These are phyloP conservation scores for Claviceps arundinis DNA, from an alignment of 2,329 filamentous ascomycete species.

Conservation along the genomic window DNA sequence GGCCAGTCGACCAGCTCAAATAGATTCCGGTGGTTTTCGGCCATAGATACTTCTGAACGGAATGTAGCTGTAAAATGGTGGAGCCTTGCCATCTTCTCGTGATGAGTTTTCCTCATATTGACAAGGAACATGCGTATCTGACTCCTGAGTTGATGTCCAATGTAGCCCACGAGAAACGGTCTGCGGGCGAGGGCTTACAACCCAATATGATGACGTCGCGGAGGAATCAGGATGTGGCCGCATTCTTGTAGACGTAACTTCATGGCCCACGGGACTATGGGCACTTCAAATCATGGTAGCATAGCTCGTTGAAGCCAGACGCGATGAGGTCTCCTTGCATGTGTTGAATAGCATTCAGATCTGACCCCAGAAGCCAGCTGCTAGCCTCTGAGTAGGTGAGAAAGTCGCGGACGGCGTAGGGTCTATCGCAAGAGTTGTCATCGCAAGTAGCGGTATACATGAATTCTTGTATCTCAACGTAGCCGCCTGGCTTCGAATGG, in stretches of 20 bases:
- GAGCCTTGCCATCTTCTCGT: constrained; percentile 19
- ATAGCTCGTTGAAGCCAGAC: constrained; percentile 29
- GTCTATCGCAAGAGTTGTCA: constrained; percentile 28
- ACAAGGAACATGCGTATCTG: constrained; percentile 31
- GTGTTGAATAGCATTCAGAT: constrained; percentile 25
- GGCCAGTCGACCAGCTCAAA: background rate
- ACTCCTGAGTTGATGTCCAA: constrained; percentile 22
- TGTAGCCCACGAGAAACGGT: constrained; percentile 25
- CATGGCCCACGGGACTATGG: constrained; percentile 35
- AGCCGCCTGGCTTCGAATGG: constrained; percentile 38
- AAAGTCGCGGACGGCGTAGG: constrained; percentile 35
- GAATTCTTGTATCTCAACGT: constrained; percentile 36
- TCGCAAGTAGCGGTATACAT: constrained; percentile 28
- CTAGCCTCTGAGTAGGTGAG: constrained; percentile 20
- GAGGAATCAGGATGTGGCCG: constrained; percentile 25
- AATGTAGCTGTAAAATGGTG: constrained; percentile 25
- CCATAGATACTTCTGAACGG: constrained; percentile 26
- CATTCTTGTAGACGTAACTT: constrained; percentile 28
- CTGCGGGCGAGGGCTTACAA: constrained; percentile 24
- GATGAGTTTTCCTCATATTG: constrained; percentile 23
- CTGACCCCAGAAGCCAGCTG: constrained; percentile 29
- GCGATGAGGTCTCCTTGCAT: constrained; percentile 22
- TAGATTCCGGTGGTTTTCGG: constrained; percentile 21
- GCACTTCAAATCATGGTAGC: constrained; percentile 29
- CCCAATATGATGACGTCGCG: constrained; percentile 27